Conservation (phyloP, 352 stramenopile species). For the Globisporangium paroecandrum region DNA sequence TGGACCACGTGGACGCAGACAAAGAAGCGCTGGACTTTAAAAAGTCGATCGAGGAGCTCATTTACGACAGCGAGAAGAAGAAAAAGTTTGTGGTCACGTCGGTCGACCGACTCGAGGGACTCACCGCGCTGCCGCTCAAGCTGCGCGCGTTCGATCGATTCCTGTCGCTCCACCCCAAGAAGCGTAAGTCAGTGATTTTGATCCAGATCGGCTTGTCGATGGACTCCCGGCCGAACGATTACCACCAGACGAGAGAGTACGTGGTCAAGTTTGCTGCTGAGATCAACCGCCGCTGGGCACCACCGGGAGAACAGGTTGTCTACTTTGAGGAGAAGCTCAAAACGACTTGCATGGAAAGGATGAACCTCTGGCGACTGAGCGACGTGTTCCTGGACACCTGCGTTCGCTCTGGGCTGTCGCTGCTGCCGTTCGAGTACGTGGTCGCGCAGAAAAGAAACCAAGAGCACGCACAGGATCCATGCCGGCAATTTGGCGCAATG, state of each 20-base stretch:
- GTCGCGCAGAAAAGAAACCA: slow-evolving; percentile 57
- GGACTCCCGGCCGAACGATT: slow-evolving; percentile 89
- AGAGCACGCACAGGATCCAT: slow-evolving; percentile 30
- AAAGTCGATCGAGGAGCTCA: slow-evolving; percentile 35
- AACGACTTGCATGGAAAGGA: slow-evolving; percentile 63
- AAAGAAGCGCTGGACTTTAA: slow-evolving; percentile 28
- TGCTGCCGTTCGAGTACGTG: slow-evolving; percentile 80
- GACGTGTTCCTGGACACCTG: slow-evolving; percentile 74
- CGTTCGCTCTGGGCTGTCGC: slow-evolving; percentile 56
- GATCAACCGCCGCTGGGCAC: slow-evolving; percentile 88
- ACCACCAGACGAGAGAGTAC: slow-evolving; percentile 90
- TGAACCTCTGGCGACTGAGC: slow-evolving; percentile 64
- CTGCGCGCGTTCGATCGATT: slow-evolving; percentile 96
- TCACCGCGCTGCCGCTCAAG: slow-evolving; percentile 96
- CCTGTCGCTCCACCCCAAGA: slow-evolving; percentile 81
- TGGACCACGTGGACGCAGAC: slow-evolving; percentile 49
- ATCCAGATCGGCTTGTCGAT: slow-evolving; percentile 73
- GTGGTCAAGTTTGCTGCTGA: slow-evolving; percentile 86
- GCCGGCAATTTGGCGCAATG: slow-evolving; percentile 74
- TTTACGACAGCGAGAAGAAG: slow-evolving; percentile 27
- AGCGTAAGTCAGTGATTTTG: slow-evolving; percentile 66
- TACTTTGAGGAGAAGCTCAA: slow-evolving; percentile 69
- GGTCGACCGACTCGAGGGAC: slow-evolving; percentile 93
- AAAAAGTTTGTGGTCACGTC: slow-evolving; percentile 80
- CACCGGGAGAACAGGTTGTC: slow-evolving; percentile 53